Evolutionary conservation across 2,329 filamentous ascomycete species (phyloP).

Genomic region (Pseudogymnoascus sp.): DNA sequence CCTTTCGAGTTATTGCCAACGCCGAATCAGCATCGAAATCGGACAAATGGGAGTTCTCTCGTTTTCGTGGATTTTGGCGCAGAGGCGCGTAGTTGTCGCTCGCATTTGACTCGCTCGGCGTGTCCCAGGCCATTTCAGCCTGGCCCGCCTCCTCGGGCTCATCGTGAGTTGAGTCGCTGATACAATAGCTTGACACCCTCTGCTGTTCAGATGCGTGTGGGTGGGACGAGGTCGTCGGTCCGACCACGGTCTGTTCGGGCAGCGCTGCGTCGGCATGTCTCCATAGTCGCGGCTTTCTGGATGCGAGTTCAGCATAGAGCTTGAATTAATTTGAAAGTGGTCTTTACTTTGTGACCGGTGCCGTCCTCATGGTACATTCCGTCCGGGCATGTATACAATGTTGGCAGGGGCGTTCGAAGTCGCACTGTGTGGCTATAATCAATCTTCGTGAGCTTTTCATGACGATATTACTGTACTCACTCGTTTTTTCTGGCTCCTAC

Average conservation of each 20-base stretch:
- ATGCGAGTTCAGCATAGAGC: not conserved
- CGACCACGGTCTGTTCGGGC: not conserved
- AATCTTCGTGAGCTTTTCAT: not conserved
- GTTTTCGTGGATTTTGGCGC: not conserved
- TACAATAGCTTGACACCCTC: not conserved
- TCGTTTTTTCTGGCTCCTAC: constrained; percentile 27
- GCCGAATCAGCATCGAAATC: constrained; percentile 29
- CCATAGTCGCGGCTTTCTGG: not conserved
- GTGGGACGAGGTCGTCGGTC: not conserved
- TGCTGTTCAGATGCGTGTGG: not conserved
- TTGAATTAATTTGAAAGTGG: constrained; percentile 18
- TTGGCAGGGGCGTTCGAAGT: constrained; percentile 29
- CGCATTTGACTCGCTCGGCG: not conserved
- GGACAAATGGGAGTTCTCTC: constrained; percentile 4
- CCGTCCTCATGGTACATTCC: constrained; percentile 17
- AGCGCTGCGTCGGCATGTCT: not conserved
- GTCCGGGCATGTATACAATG: constrained; percentile 28
- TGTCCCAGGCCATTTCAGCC: not conserved
- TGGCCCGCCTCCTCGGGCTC: not conserved
- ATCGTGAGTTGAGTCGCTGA: not conserved
- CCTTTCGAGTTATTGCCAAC: constrained; percentile 29
- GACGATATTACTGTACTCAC: constrained; percentile 18
- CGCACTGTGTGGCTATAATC: constrained; percentile 24
- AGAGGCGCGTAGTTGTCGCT: not conserved
- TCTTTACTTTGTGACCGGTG: constrained; percentile 16